phyloP scores from a whole-genome alignment of 2,329 filamentous ascomycete genomes.

The Neocucurbitaria cava region DNA sequence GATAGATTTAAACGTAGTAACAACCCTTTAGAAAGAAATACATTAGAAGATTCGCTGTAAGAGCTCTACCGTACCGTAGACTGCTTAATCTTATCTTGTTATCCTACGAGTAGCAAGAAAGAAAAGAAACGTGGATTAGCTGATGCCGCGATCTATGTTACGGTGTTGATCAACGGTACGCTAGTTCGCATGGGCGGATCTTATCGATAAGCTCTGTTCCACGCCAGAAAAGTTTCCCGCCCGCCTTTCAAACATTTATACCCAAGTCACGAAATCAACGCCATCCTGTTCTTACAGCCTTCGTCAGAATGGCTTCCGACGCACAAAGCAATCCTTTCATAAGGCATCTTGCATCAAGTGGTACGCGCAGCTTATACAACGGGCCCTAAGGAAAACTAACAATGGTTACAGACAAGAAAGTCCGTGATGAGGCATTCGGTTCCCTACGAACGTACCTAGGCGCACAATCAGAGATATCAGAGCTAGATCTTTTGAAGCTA shows the following conservation, averaged over 20 bases:
- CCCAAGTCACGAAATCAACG: not conserved
- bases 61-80: no score
- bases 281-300: slow-evolving; percentile 1
- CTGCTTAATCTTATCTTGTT: no score
- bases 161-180: not conserved
- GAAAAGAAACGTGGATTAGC: no score
- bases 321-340: slow-evolving; percentile 72
- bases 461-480: slow-evolving; percentile 65
- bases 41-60: no score
- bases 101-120: no score
- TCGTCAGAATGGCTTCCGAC: slow-evolving; percentile 43
- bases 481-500: slow-evolving; percentile 80
- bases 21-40: no score
- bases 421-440: slow-evolving; percentile 76
- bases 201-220: slow-evolving; percentile 33
- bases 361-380: slow-evolving; percentile 55
- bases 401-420: slow-evolving; percentile 71
- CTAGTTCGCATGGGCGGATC: not conserved
- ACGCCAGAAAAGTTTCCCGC: slow-evolving; percentile 32
- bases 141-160: not conserved
- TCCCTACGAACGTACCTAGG: slow-evolving; percentile 81
- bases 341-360: slow-evolving; percentile 82
- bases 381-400: slow-evolving; percentile 8
- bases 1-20: no score
- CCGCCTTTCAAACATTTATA: slow-evolving; percentile 5